Conservation (phyloP, 305 asterid species). For the Fraxinus latifolia region DNA sequence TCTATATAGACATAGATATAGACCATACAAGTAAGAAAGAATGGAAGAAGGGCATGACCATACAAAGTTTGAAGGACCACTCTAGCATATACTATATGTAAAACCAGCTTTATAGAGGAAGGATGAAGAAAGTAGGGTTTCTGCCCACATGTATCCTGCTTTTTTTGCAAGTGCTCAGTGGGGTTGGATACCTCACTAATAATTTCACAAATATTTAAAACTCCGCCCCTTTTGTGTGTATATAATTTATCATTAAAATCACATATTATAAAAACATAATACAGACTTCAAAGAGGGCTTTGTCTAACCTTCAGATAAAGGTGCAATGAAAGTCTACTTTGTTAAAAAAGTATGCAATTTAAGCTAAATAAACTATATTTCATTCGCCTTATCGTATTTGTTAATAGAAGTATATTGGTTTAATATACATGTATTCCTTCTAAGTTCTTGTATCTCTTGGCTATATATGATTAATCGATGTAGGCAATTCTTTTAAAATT, state of each 20-base stretch:
- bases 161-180: constrained; percentile 19
- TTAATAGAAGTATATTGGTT: not conserved
- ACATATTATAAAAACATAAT: not conserved
- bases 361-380: not conserved
- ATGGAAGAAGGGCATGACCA: constrained; percentile 16
- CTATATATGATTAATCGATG: not conserved
- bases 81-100: constrained; percentile 21
- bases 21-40: not conserved
- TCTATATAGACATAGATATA: not conserved
- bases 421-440: not conserved
- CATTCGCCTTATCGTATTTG: not conserved
- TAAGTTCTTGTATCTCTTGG: not conserved
- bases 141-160: constrained; percentile 22
- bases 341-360: not conserved
- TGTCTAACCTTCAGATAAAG: not conserved
- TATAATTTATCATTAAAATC: not conserved
- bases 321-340: not conserved
- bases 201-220: not conserved
- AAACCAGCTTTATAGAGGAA: constrained; percentile 26
- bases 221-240: not conserved
- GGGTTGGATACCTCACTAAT: constrained; percentile 15
- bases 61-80: constrained; percentile 29
- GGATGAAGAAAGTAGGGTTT: constrained; percentile 31
- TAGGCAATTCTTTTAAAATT: not conserved
- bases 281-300: not conserved